These are phyloP conservation scores for Cyberlindnera bimundalis DNA, from an alignment of 805 yeast genomes.

Conservation along the genomic window DNA sequence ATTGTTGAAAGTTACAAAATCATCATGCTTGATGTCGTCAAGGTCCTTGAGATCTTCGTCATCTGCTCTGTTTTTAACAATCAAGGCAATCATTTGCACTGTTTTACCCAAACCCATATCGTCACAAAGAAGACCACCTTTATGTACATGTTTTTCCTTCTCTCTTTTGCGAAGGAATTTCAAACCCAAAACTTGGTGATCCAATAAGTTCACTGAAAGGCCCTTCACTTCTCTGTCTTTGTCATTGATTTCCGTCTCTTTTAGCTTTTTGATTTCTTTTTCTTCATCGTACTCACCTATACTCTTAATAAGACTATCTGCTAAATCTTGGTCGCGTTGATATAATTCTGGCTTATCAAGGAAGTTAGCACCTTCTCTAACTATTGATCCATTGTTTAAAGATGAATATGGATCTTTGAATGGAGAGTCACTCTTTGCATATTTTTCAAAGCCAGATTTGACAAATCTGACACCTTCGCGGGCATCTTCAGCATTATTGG, in stretches of 20 bases:
- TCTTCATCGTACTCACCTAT: slow-evolving; percentile 17
- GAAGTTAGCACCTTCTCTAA: slow-evolving; percentile 20
- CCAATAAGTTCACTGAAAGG: slow-evolving; percentile 35
- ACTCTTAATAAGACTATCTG: slow-evolving; percentile 14
- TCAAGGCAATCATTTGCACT: slow-evolving; percentile 67
- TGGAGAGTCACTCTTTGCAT: slow-evolving; percentile 20
- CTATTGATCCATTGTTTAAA: slow-evolving; percentile 15
- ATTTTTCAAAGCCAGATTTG: slow-evolving; percentile 19
- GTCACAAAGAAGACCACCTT: slow-evolving; percentile 72
- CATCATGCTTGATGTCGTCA: slow-evolving; percentile 9
- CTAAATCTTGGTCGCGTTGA: slow-evolving; percentile 13
- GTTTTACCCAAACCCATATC: slow-evolving; percentile 93
- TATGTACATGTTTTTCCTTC: slow-evolving; percentile 20
- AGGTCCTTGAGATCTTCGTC: slow-evolving; percentile 12
- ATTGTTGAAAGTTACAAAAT: slow-evolving; percentile 1
- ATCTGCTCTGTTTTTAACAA: slow-evolving; percentile 31
- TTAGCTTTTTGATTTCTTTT: slow-evolving; percentile 16
- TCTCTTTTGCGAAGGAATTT: slow-evolving; percentile 41
- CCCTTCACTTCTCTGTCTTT: slow-evolving; percentile 34
- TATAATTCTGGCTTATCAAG: slow-evolving; percentile 16
- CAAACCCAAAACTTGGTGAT: slow-evolving; percentile 47
- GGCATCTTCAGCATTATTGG: slow-evolving; percentile 6
- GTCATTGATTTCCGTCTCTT: slow-evolving; percentile 14
- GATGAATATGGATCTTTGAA: slow-evolving; percentile 25
- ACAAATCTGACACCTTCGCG: slow-evolving; percentile 11